Percentiles rank a stretch among this genome's conserved stretches.
These are phyloP conservation scores for Thamnidium elegans DNA, from an alignment of 192 early-diverging fungal species.

Conservation along the genomic window DNA sequence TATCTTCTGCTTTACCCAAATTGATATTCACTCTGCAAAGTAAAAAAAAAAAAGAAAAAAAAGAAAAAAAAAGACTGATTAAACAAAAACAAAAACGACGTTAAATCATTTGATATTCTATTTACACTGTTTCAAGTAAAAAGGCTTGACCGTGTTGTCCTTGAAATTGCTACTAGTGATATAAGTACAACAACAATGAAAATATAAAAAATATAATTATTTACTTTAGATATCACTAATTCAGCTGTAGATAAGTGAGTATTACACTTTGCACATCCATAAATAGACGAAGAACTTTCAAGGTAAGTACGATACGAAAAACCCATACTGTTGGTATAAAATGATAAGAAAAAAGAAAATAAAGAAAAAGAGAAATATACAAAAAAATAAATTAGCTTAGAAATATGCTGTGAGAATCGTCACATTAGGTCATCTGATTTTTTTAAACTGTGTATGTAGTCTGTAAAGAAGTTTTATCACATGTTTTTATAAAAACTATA, in stretches of 20 bases:
- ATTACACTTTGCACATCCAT: slow-evolving; percentile 5
- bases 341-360: background rate
- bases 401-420: background rate
- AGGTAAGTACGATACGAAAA: slow-evolving; percentile 5
- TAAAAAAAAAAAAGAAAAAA: slow-evolving; percentile 4
- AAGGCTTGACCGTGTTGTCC: slow-evolving; percentile 34
- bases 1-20: slow-evolving; percentile 24
- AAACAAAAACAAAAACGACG: background rate
- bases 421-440: slow-evolving; percentile 6
- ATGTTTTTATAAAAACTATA: no score
- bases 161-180: slow-evolving; percentile 28
- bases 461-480: no score
- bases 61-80: background rate
- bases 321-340: background rate
- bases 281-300: background rate
- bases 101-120: background rate
- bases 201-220: background rate
- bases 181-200: background rate
- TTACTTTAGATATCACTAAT: slow-evolving; percentile 12
- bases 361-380: background rate
- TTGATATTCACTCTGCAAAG: slow-evolving; percentile 25
- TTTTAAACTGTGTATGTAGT: background rate
- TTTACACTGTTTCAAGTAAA: slow-evolving; percentile 22
- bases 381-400: background rate
- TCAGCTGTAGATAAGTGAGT: slow-evolving; percentile 11